Evolutionary conservation across 2,329 filamentous ascomycete species (phyloP).

Genomic region (Colletotrichum sojae): DNA sequence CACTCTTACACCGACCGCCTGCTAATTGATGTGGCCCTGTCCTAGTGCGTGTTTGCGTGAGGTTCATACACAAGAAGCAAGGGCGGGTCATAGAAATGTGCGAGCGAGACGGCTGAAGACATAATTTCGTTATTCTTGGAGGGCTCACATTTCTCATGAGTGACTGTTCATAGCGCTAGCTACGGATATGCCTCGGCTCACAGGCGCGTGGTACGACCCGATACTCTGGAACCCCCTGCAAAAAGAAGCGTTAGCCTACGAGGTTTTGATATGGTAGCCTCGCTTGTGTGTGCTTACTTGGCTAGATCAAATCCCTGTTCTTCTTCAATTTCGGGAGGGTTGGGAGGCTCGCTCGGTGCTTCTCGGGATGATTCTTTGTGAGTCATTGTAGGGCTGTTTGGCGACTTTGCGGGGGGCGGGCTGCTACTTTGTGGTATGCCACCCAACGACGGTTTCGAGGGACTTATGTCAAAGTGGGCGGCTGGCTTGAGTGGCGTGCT

Average conservation of each 20-base stretch:
- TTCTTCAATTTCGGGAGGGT: conserved; percentile 56
- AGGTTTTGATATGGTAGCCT: background rate
- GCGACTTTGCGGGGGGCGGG: conserved; percentile 68
- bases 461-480: conserved; percentile 69
- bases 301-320: conserved; percentile 71
- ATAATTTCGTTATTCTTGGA: conserved; percentile 10
- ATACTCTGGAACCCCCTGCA: conserved; percentile 76
- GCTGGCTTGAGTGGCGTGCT: conserved; percentile 76
- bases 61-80: background rate
- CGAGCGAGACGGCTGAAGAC: background rate
- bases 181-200: conserved; percentile 62
- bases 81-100: background rate
- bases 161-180: conserved; percentile 55
- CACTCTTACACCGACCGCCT: conserved; percentile 17
- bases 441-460: conserved; percentile 62
- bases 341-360: conserved; percentile 42
- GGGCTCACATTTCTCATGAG: conserved; percentile 13
- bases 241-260: background rate
- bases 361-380: conserved; percentile 43
- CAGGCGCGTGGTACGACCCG: conserved; percentile 72
- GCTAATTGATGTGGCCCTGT: too few species aligned
- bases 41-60: too few species aligned
- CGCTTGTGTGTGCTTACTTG: conserved; percentile 59
- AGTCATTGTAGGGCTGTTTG: conserved; percentile 63
- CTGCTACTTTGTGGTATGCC: conserved; percentile 69